Percentiles rank a stretch among this genome's conserved stretches.
Evolutionary conservation across 2,329 filamentous ascomycete species (phyloP).

Genomic region (Claviceps cyperi): DNA sequence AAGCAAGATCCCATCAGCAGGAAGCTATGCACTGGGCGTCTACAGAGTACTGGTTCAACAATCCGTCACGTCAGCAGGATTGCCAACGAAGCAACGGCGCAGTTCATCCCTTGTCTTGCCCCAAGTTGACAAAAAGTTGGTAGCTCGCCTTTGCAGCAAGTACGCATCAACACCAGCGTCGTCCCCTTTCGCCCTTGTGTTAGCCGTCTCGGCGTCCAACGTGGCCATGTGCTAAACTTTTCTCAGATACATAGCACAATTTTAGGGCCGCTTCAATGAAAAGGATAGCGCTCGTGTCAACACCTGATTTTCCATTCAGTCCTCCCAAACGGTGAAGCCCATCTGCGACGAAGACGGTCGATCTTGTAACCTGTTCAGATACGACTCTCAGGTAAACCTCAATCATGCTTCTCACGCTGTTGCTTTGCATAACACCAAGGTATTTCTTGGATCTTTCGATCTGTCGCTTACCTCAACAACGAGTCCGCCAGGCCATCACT

Average conservation of each 20-base stretch:
- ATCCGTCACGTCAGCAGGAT: not conserved
- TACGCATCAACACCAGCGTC: not conserved
- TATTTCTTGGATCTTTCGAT: not conserved
- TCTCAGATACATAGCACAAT: constrained; percentile 5
- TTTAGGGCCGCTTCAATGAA: not conserved
- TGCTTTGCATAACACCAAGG: not conserved
- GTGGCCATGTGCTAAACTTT: constrained; percentile 5
- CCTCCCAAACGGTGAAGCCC: not conserved
- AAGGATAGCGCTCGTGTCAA: not conserved
- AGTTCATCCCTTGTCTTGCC: not conserved
- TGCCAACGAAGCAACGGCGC: not conserved
- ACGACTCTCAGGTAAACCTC: not conserved
- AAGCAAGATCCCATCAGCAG: not conserved
- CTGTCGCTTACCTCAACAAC: not conserved
- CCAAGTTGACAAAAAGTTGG: not conserved
- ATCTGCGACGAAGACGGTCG: not conserved
- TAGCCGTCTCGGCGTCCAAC: not conserved
- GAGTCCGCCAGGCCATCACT: not conserved
- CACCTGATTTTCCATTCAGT: not conserved
- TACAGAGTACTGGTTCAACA: not conserved
- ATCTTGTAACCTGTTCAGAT: not conserved
- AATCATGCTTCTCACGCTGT: not conserved
- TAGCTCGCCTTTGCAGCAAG: not conserved
- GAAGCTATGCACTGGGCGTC: not conserved
- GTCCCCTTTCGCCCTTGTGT: constrained; percentile 2